phyloP scores from a whole-genome alignment of 2,329 filamentous ascomycete genomes.

The Paracamarosporium sp. region DNA sequence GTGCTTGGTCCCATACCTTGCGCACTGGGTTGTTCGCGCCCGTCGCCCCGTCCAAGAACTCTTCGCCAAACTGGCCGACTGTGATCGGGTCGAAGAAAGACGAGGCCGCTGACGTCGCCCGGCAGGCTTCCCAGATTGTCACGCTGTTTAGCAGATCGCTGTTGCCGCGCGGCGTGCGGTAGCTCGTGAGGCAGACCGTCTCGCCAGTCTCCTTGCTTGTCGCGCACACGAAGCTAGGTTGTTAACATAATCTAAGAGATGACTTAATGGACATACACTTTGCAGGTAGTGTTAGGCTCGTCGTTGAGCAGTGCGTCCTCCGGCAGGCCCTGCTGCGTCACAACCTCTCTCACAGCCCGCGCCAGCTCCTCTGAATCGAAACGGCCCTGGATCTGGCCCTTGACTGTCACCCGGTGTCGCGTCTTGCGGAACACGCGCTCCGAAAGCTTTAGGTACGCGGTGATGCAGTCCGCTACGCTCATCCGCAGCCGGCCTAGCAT shows the following conservation, averaged over 20 bases:
- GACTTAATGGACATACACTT: too few species aligned
- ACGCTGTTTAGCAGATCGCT: background rate
- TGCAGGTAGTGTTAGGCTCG: background rate
- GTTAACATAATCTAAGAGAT: too few species aligned
- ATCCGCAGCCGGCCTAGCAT: constrained; percentile 19
- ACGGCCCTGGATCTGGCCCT: background rate
- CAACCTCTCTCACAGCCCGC: constrained; percentile 14
- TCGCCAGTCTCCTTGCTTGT: background rate
- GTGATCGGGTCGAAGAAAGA: constrained; percentile 25
- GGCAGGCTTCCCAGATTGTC: constrained; percentile 29
- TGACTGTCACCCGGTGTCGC: background rate
- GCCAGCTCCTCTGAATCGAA: constrained; percentile 7
- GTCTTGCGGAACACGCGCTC: constrained; percentile 15
- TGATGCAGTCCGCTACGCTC: constrained; percentile 14
- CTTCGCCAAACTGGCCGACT: background rate
- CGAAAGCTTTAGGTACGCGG: constrained; percentile 13
- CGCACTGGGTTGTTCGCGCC: background rate
- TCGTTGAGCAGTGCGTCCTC: constrained; percentile 8
- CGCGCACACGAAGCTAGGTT: constrained; percentile 5
- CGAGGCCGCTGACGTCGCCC: constrained; percentile 15
- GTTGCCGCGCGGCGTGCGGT: background rate
- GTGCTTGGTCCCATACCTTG: background rate
- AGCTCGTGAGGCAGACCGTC: background rate
- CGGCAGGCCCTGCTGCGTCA: constrained; percentile 11
- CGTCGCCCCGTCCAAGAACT: background rate